Conservation (phyloP, 208 protist genomes). For the Acanthamoeba polyphaga region DNA sequence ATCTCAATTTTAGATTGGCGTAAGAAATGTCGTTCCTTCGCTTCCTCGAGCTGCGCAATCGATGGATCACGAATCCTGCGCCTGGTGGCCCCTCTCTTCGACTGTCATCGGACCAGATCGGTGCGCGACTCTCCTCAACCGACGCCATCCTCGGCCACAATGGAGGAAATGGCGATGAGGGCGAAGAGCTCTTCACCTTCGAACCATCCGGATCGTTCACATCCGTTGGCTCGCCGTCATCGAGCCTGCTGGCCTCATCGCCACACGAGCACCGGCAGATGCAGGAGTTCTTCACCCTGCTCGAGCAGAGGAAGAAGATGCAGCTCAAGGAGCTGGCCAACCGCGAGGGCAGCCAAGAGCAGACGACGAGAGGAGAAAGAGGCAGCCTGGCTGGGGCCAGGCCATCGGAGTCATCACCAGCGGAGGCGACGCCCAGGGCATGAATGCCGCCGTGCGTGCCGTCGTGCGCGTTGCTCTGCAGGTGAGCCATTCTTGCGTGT, state of each 20-base stretch:
- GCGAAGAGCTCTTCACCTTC: neutral
- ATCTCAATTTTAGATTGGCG: too few relatives aligned
- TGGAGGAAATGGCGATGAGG: neutral
- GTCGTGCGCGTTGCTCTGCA: slow-evolving; percentile 77
- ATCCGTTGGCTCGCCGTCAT: neutral
- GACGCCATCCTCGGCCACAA: neutral
- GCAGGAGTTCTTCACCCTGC: slow-evolving; percentile 52
- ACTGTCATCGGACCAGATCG: neutral
- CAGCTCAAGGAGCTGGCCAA: neutral
- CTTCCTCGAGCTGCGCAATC: slow-evolving; percentile 43
- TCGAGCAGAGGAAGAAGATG: slow-evolving; percentile 31
- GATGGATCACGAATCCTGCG: neutral
- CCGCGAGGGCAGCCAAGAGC: neutral
- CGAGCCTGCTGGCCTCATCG: neutral
- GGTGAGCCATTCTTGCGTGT: slow-evolving; percentile 41
- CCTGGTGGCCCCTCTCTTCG: neutral
- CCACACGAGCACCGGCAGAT: slow-evolving; percentile 25
- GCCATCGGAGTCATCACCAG: slow-evolving; percentile 85
- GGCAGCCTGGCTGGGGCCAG: slow-evolving; percentile 5
- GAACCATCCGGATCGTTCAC: neutral
- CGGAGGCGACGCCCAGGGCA: slow-evolving; percentile 87
- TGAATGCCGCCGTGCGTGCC: slow-evolving; percentile 89
- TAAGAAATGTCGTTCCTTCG: slow-evolving; percentile 34
- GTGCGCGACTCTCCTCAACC: neutral
- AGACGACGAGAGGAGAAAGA: neutral